Percentiles rank a stretch among this genome's conserved stretches.
Evolutionary conservation across 2,329 filamentous ascomycete species (phyloP).

Genomic region (Alternaria arbusti): DNA sequence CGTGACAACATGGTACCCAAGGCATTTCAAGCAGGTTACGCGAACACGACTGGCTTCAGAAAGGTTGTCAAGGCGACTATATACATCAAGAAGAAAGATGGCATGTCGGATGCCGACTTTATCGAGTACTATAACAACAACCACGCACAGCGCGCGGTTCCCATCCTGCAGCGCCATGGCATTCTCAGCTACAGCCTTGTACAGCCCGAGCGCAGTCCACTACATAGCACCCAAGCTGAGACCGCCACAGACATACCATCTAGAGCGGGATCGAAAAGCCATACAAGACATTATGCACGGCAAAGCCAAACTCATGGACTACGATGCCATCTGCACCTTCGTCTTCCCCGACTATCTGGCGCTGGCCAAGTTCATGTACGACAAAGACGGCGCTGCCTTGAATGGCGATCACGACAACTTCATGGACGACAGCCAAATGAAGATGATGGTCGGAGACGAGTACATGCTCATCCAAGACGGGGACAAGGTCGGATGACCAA

Average conservation of each 20-base stretch:
- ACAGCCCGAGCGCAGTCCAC: constrained; percentile 16
- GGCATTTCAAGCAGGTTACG: constrained; percentile 55
- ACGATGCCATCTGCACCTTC: constrained; percentile 58
- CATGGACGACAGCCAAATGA: constrained; percentile 50
- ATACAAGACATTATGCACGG: constrained; percentile 56
- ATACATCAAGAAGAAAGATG: constrained; percentile 55
- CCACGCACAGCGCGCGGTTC: constrained; percentile 54
- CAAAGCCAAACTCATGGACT: constrained; percentile 52
- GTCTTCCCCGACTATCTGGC: constrained; percentile 55
- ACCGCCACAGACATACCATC: constrained; percentile 51
- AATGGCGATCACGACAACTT: constrained; percentile 48
- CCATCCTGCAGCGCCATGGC: constrained; percentile 52
- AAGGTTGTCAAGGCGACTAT: constrained; percentile 57
- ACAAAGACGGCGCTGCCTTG: constrained; percentile 52
- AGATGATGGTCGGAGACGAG: constrained; percentile 57
- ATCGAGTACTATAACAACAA: constrained; percentile 55
- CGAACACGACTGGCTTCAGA: constrained; percentile 53
- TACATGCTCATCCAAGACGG: constrained; percentile 48
- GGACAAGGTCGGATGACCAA: constrained; percentile 6
- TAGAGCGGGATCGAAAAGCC: constrained; percentile 51
- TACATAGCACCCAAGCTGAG: constrained; percentile 5
- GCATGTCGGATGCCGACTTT: constrained; percentile 54
- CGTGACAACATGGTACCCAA: constrained; percentile 49
- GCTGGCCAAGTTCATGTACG: constrained; percentile 56
- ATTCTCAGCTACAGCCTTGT: constrained; percentile 56